A percentile compares a stretch with the other conserved stretches of the same genome.
Evolutionary conservation across 331 rosid genomes (phyloP).

Genomic region (Phaseolus coccineus): DNA sequence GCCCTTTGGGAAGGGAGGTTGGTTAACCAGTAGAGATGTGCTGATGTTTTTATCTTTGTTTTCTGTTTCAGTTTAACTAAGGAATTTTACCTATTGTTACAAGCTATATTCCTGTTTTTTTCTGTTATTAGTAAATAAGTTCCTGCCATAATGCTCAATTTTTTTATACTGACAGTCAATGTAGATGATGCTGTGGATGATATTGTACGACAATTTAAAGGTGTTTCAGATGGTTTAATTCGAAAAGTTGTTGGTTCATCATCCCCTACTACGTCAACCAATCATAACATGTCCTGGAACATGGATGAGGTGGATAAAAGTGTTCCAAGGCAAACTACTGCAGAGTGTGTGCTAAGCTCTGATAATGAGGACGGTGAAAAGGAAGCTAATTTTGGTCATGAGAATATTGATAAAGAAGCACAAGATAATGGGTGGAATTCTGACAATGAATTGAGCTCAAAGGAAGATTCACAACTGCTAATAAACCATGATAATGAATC

Average conservation of each 20-base stretch:
- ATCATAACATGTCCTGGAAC: constrained; percentile 50
- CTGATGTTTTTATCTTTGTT: not conserved
- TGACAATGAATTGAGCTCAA: constrained; percentile 76
- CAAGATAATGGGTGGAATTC: constrained; percentile 69
- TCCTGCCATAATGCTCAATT: constrained; percentile 18
- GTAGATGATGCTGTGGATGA: constrained; percentile 99
- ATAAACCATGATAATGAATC: constrained; percentile 55
- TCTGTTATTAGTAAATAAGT: not conserved
- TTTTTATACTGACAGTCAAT: constrained; percentile 67
- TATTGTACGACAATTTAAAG: constrained; percentile 94
- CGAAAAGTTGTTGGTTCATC: constrained; percentile 75
- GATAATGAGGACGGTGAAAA: constrained; percentile 72
- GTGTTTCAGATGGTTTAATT: constrained; percentile 91
- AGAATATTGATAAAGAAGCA: constrained; percentile 48
- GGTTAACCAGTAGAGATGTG: not conserved
- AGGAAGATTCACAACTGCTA: constrained; percentile 60
- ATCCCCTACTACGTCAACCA: constrained; percentile 44
- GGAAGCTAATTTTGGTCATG: constrained; percentile 46
- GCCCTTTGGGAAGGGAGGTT: not conserved
- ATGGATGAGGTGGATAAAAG: constrained; percentile 59
- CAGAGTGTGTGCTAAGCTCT: constrained; percentile 65
- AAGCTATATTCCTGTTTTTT: not conserved
- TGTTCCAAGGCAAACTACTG: constrained; percentile 51
- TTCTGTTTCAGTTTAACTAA: not conserved
- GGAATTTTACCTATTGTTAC: not conserved